Evolutionary conservation across 1,139 yeast genomes (phyloP).

Genomic region (Saccharomyces pastorianus): DNA sequence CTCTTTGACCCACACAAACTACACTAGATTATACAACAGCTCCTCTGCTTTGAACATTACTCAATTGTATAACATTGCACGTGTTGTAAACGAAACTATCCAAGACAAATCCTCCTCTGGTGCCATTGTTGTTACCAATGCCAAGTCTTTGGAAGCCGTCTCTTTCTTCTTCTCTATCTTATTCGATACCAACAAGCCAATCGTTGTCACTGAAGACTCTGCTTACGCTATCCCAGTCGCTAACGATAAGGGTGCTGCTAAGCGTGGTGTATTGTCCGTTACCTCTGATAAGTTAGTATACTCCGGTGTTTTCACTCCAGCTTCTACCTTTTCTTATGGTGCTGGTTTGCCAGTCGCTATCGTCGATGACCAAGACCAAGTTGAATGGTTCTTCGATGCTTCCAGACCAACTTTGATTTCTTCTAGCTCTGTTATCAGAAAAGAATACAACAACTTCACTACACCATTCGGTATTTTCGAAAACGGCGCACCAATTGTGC

Average conservation of each 20-base stretch:
- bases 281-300: constrained; percentile 19
- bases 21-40: constrained; percentile 19
- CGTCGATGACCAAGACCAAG: constrained; percentile 10
- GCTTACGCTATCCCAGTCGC: constrained; percentile 23
- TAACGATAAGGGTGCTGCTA: constrained; percentile 14
- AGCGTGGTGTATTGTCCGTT: constrained; percentile 27
- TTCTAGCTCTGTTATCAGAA: constrained; percentile 18
- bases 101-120: constrained; percentile 16
- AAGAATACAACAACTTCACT: constrained; percentile 19
- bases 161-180: constrained; percentile 27
- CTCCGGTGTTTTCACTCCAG: constrained; percentile 25
- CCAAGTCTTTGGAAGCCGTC: constrained; percentile 22
- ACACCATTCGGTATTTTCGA: constrained; percentile 3
- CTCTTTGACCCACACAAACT: constrained; percentile 13
- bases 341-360: constrained; percentile 23
- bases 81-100: constrained; percentile 16
- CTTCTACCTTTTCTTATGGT: constrained; percentile 11
- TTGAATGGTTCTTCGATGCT: constrained; percentile 24
- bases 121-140: constrained; percentile 22
- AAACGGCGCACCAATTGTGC: constrained; percentile 18
- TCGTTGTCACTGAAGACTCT: constrained; percentile 22
- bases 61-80: constrained; percentile 23
- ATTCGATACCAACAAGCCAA: constrained; percentile 21
- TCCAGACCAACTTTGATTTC: constrained; percentile 18
- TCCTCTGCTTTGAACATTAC: constrained; percentile 20